Conservation (phyloP, 2,329 filamentous ascomycete genomes). For the Hymenoscyphus repandus region DNA sequence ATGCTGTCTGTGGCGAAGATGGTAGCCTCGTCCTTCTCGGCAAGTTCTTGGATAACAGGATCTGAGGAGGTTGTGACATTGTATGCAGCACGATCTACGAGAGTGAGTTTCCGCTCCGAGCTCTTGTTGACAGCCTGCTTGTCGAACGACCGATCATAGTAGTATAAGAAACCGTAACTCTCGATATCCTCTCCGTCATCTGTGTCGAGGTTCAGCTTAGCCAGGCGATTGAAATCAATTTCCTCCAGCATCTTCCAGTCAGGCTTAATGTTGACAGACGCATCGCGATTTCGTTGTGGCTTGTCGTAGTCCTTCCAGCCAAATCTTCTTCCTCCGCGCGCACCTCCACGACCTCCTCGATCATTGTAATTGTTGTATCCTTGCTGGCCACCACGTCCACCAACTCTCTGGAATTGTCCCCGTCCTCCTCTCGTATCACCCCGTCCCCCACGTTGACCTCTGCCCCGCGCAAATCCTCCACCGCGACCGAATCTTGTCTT, state of each 20-base stretch:
- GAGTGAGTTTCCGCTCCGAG: slow-evolving; percentile 78
- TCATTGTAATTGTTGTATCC: slow-evolving; percentile 64
- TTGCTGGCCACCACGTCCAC: slow-evolving; percentile 62
- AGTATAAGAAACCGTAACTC: slow-evolving; percentile 94
- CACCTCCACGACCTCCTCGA: slow-evolving; percentile 64
- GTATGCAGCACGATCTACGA: slow-evolving; percentile 92
- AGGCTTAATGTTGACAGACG: slow-evolving; percentile 90
- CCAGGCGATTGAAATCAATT: slow-evolving; percentile 94
- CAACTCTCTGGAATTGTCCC: slow-evolving; percentile 64
- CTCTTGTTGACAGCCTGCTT: slow-evolving; percentile 80
- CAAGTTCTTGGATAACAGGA: slow-evolving; percentile 92
- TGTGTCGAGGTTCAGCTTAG: slow-evolving; percentile 92
- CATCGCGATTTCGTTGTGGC: slow-evolving; percentile 91
- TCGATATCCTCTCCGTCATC: slow-evolving; percentile 94
- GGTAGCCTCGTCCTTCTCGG: slow-evolving; percentile 91
- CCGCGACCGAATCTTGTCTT: slow-evolving; percentile 87
- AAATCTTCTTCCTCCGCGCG: slow-evolving; percentile 77
- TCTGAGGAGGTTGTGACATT: slow-evolving; percentile 97
- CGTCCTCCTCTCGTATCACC: slow-evolving; percentile 62
- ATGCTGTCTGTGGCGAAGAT: slow-evolving; percentile 98
- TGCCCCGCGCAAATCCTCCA: slow-evolving; percentile 80
- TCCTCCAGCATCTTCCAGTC: slow-evolving; percentile 96
- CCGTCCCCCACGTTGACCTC: slow-evolving; percentile 66
- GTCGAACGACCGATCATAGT: slow-evolving; percentile 95
- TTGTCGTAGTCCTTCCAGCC: slow-evolving; percentile 99